These are phyloP conservation scores for Spergularia azorica DNA, from an alignment of 179 eudicot species.

Conservation along the genomic window DNA sequence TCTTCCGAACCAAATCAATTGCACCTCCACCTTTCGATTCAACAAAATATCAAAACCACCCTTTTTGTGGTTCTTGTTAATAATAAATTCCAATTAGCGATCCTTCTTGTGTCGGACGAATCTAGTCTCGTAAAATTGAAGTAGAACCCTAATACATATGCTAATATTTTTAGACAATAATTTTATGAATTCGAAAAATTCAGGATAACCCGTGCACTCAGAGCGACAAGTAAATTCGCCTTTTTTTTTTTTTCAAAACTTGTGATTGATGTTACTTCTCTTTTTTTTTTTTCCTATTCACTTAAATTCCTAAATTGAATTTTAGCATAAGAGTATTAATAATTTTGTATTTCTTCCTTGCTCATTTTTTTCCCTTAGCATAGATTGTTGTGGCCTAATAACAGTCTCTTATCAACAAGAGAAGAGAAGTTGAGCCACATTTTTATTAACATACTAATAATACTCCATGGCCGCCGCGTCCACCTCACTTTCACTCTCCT, in stretches of 20 bases:
- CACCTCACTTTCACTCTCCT: constrained; percentile 46
- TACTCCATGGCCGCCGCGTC: constrained; percentile 46
- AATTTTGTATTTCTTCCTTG: constrained; percentile 12
- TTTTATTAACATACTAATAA: constrained; percentile 34
- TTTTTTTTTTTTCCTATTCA: constrained; percentile 15
- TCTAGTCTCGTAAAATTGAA: not conserved
- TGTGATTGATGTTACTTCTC: not conserved
- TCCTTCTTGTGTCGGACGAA: not conserved
- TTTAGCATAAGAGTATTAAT: constrained; percentile 17
- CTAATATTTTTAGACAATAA: too few relatives aligned
- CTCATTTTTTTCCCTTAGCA: constrained; percentile 6
- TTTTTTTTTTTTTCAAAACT: too few relatives aligned
- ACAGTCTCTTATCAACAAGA: not conserved
- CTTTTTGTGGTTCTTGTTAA: not conserved
- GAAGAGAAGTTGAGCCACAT: not conserved
- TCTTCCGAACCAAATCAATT: constrained; percentile 7
- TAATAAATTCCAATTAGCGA: constrained; percentile 1
- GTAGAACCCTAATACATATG: not conserved
- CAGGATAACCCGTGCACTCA: too few relatives aligned
- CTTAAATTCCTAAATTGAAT: not conserved
- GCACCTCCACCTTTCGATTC: constrained; percentile 29
- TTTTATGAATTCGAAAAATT: too few relatives aligned
- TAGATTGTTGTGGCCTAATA: constrained; percentile 21
- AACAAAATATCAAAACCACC: constrained; percentile 13
- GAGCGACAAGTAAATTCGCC: too few relatives aligned